Percentiles rank a stretch among this genome's conserved stretches.
phyloP scores from a whole-genome alignment of 305 asterid species.

The Lippia alba region DNA sequence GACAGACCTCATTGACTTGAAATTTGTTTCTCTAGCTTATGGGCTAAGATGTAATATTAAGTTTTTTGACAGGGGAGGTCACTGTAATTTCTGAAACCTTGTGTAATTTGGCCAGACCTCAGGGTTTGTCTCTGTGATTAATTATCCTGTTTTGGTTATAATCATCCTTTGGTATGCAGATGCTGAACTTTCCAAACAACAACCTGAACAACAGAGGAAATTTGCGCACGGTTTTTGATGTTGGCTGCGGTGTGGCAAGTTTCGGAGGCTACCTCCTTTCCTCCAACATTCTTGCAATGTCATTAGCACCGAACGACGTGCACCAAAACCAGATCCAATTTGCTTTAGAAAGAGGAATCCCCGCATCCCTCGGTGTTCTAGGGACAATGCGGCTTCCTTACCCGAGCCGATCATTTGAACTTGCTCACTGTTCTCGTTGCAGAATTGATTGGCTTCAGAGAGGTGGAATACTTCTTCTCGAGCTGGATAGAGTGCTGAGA shows the following conservation, averaged over 20 bases:
- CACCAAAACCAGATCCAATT: slow-evolving; percentile 93
- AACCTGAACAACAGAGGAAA: slow-evolving; percentile 71
- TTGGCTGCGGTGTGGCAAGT: slow-evolving; percentile 93
- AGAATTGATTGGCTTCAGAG: slow-evolving; percentile 91
- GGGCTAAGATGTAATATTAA: neutral
- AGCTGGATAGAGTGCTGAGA: slow-evolving; percentile 79
- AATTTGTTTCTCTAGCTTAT: slow-evolving; percentile 7
- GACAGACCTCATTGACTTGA: slow-evolving; percentile 3
- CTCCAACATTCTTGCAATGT: slow-evolving; percentile 77
- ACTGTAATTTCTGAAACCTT: no score
- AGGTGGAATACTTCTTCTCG: slow-evolving; percentile 84
- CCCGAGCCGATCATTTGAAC: slow-evolving; percentile 89
- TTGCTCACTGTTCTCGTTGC: slow-evolving; percentile 89
- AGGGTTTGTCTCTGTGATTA: no score
- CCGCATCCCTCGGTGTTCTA: slow-evolving; percentile 86
- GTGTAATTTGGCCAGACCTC: no score
- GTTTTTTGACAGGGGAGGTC: no score
- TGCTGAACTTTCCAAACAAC: slow-evolving; percentile 71
- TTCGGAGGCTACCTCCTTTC: slow-evolving; percentile 87
- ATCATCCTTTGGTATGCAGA: slow-evolving; percentile 47
- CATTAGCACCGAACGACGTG: slow-evolving; percentile 88
- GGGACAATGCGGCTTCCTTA: slow-evolving; percentile 90
- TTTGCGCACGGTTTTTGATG: slow-evolving; percentile 81
- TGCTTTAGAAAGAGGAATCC: slow-evolving; percentile 89
- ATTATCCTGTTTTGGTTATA: neutral